phyloP scores from a whole-genome alignment of 441 rosid species.

The Adansonia rubrostipa region DNA sequence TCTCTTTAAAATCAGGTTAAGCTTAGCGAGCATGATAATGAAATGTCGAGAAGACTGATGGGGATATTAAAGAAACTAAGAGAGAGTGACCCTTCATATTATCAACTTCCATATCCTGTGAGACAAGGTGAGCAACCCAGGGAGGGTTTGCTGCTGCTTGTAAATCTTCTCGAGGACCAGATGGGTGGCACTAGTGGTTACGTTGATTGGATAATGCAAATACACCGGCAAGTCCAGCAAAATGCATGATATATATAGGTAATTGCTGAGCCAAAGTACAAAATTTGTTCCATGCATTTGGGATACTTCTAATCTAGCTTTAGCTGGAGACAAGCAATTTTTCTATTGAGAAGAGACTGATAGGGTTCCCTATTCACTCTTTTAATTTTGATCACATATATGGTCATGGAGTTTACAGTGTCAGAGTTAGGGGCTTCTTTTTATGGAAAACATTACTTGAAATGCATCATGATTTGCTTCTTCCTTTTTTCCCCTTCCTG shows the following conservation, averaged over 20 bases:
- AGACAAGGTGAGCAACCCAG: slow-evolving; percentile 99
- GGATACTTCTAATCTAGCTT: background rate
- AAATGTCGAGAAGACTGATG: slow-evolving; percentile 85
- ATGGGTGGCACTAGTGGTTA: slow-evolving; percentile 77
- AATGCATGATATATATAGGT: slow-evolving; percentile 58
- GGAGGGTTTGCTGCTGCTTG: slow-evolving; percentile 84
- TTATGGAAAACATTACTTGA: background rate
- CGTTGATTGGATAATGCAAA: slow-evolving; percentile 81
- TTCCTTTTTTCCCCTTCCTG: background rate
- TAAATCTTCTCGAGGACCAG: slow-evolving; percentile 87
- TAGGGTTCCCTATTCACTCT: background rate
- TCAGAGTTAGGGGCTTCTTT: background rate
- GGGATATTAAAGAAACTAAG: slow-evolving; percentile 63
- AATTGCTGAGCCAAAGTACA: slow-evolving; percentile 18
- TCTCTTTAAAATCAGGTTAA: slow-evolving; percentile 58
- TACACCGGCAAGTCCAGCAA: slow-evolving; percentile 90
- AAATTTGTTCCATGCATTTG: background rate
- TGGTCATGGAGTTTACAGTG: slow-evolving; percentile 1
- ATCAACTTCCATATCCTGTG: slow-evolving; percentile 75
- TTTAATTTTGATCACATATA: no score
- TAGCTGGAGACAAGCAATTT: background rate
- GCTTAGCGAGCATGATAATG: slow-evolving; percentile 64
- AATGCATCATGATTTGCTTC: background rate
- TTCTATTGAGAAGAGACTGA: no score
- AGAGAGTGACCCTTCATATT: slow-evolving; percentile 74